phyloP scores from a whole-genome alignment of 768 basidiomycete genomes.

The Cystofilobasidium macerans region DNA sequence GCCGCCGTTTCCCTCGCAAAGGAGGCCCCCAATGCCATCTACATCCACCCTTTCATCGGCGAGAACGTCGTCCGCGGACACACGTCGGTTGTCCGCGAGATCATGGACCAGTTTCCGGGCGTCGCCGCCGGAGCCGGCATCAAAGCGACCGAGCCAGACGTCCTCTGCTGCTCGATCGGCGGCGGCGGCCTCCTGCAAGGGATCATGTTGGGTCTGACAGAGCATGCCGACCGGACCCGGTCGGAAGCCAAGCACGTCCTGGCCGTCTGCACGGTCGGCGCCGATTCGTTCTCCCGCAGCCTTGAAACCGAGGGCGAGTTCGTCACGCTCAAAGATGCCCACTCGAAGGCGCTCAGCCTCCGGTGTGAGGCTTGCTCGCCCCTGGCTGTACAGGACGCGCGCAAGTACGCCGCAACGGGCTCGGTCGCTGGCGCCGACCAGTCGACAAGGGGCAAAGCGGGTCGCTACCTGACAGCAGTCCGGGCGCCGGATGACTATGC shows the following conservation, averaged over 20 bases:
- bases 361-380: not conserved
- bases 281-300: slow-evolving; percentile 18
- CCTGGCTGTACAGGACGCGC: not conserved
- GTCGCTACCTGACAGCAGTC: not conserved
- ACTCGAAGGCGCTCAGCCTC: not conserved
- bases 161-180: slow-evolving; percentile 31
- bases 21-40: slow-evolving; percentile 27
- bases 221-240: not conserved
- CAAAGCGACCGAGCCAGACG: slow-evolving; percentile 25
- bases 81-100: slow-evolving; percentile 30
- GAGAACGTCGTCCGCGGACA: slow-evolving; percentile 30
- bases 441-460: not conserved
- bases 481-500: not conserved
- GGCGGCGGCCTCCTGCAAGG: slow-evolving; percentile 34
- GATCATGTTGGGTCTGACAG: slow-evolving; percentile 29
- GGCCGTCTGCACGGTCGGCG: slow-evolving; percentile 20
- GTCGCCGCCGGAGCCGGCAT: not conserved
- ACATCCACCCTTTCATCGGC: slow-evolving; percentile 35
- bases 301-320: slow-evolving; percentile 21
- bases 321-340: slow-evolving; percentile 11
- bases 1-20: slow-evolving; percentile 25
- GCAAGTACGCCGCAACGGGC: not conserved
- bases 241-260: slow-evolving; percentile 17
- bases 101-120: slow-evolving; percentile 27
- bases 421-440: not conserved